Base-by-base conservation (phyloP, 768 basidiomycete genomes). In the Leccinum barrowsii region DNA sequence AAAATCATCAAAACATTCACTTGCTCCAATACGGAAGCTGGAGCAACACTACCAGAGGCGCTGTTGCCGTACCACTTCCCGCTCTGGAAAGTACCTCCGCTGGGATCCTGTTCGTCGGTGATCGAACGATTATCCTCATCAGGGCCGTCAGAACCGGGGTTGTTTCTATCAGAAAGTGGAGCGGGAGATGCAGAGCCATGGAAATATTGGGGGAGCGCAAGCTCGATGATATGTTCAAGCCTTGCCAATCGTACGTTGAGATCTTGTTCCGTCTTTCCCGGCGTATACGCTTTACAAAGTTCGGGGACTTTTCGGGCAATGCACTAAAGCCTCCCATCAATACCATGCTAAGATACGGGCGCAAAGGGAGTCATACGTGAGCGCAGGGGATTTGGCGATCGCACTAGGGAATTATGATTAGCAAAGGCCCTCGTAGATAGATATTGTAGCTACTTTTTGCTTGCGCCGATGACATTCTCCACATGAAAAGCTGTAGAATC, bases 391-490 rank as follows among this genome's bases (percentile, higher is more conserved):
- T 74, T 75, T 92, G 90, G 59, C 91, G 83, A 73, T 94, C 89
- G 75, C 91, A 94, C 89, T 93, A 34, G 46, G 51, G 10, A 55
- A 50, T 61, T n/a, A 7, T 35, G 26, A 54, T 73, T 5, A 73
- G 70, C 24, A 50, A 40, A 49, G 30, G 50, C 51, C 55, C 56
- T 63, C 59, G 66, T 63, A 50, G 15, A 62, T 30, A 61, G 37
- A 28, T 51, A 55, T 35, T 26, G 22, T 22, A 50, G 58, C 7
- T 56, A 89, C 90, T 82, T 92, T 92, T 74, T 94, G 91, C 70
- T 94, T 94, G 60, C 91, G 79, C 21, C 91, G 83, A 75, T 93
- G 92, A 62, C 92, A 93, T 75, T 94, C 91, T 17, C 89, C 89
- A 57, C 90, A 92, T 8, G 90, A 91, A 64, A 90, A 92, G 73